These are phyloP conservation scores for Stephania japonica DNA, from an alignment of 164 flowering plant species.

Conservation along the genomic window DNA sequence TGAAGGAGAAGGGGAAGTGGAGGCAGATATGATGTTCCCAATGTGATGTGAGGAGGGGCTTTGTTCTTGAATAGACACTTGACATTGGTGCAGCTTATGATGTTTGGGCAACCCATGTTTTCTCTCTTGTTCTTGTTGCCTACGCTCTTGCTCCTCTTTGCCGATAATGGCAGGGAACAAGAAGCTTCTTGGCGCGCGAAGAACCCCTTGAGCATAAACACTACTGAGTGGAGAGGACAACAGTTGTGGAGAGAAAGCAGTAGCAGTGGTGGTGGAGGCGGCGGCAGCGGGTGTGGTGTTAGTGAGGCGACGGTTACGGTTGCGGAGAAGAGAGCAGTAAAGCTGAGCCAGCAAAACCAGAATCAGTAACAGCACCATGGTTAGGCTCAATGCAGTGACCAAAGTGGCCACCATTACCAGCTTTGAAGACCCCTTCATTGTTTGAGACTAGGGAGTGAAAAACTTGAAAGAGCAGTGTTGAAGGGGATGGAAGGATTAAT, in stretches of 20 bases:
- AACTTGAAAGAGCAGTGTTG: not conserved
- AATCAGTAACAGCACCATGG: slow-evolving; percentile 51
- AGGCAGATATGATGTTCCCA: slow-evolving; percentile 15
- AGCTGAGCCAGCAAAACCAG: slow-evolving; percentile 74
- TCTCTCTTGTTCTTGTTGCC: not conserved
- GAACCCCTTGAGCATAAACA: slow-evolving; percentile 63
- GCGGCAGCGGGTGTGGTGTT: slow-evolving; percentile 12
- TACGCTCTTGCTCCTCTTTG: slow-evolving; percentile 20
- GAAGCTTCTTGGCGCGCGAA: slow-evolving; percentile 55
- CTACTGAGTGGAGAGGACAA: slow-evolving; percentile 26
- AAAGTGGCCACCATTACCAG: slow-evolving; percentile 69
- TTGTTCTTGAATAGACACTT: slow-evolving; percentile 19
- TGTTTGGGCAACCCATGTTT: slow-evolving; percentile 15
- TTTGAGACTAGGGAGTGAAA: not conserved
- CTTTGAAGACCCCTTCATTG: slow-evolving; percentile 63
- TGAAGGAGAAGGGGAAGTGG: slow-evolving; percentile 20
- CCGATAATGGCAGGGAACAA: slow-evolving; percentile 40
- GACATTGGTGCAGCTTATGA: slow-evolving; percentile 11
- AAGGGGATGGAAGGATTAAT: not conserved
- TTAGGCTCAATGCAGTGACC: slow-evolving; percentile 49
- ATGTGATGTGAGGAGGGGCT: slow-evolving; percentile 18
- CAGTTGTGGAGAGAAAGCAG: not conserved
- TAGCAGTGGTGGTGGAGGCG: not conserved
- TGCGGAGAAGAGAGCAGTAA: slow-evolving; percentile 64
- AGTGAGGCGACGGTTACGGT: slow-evolving; percentile 36